Percentiles rank a stretch among this genome's conserved stretches.
phyloP scores from a whole-genome alignment of 2,329 filamentous ascomycete species.

The Thelonectria blattea region DNA sequence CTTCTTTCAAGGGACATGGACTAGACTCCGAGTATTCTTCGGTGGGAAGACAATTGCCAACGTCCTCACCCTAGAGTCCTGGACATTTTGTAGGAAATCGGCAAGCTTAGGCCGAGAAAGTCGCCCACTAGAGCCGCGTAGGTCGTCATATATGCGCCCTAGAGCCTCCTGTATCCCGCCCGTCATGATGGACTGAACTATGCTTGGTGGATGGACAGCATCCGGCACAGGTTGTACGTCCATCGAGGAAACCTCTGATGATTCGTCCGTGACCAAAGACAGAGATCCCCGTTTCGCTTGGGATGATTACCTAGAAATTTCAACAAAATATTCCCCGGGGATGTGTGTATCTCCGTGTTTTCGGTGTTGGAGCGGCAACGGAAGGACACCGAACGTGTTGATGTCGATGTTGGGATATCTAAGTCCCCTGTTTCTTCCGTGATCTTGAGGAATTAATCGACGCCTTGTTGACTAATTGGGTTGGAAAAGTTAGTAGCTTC shows the following conservation, averaged over 20 bases:
- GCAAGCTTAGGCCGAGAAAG: constrained; percentile 49
- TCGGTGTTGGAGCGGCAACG: not conserved
- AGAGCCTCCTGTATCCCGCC: constrained; percentile 57
- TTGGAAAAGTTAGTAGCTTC: not conserved
- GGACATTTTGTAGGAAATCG: constrained; percentile 56
- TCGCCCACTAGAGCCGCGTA: constrained; percentile 45
- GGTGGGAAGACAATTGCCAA: constrained; percentile 57
- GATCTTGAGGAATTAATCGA: not conserved
- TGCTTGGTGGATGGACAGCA: too few relatives aligned
- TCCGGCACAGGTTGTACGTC: constrained; percentile 1
- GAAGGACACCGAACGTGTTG: not conserved
- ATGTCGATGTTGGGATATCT: not conserved
- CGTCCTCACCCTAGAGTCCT: constrained; percentile 55
- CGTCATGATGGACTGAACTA: constrained; percentile 54
- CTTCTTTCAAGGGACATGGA: too few relatives aligned
- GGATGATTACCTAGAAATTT: constrained; percentile 2
- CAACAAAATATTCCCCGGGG: not conserved
- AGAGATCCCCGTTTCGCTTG: not conserved
- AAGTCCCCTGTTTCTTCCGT: not conserved
- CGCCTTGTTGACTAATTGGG: not conserved
- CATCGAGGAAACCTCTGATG: too few relatives aligned
- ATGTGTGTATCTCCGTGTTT: not conserved
- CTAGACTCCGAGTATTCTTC: constrained; percentile 38
- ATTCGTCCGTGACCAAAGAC: too few relatives aligned
- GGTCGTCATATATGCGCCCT: constrained; percentile 52